Evolutionary conservation across 768 basidiomycete genomes (phyloP), one percentile per base, ranked within the genome.

Genomic region (Fomitopsis serialis): DNA sequence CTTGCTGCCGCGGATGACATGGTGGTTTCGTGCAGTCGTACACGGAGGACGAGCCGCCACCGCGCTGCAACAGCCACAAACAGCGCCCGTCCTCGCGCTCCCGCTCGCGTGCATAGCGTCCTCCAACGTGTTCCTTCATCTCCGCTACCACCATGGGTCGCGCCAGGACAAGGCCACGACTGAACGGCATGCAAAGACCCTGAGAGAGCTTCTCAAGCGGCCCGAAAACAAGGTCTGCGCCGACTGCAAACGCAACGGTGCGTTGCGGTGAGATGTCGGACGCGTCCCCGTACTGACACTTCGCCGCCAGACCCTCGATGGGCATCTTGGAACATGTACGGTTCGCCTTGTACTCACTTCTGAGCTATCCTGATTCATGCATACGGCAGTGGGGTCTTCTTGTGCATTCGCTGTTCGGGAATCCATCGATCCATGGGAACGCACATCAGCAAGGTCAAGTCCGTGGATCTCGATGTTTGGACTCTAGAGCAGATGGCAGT

Each of bases 351-450:
- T 35, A 47, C 27, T 1, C 17, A 34, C 21, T 22, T 1, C 12
- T 25, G 22, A 15, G 24, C n/a, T 32, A 32, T 50, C 45, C 36
- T 42, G n/a, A 45, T 54, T 25, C 50, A 40, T 5, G 23, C 23
- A 32, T 27, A 34, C 46, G 52, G 21, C 57, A 94, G 92, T 24
- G 96, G 96, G 22, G 87, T 93, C 1, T 97, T 93, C 66, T 76
- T 98, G 36, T 99, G 96, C 67, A 97, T 99, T 58, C 84, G 96
- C 54, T 99, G 96, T 71, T 98, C 95, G 13, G 96, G 96, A 25
- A 90, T 98, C 53, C 96, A 99, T 70, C 86, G 96, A 42, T 88
- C 92, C 37, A 94, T 99, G 92, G 96, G 96, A 55, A 98, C 96
- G 0, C 96, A 99, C 70, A 97, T 98, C 69, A 91, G 89, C 72